These are phyloP conservation scores for Knoxdaviesia capensis DNA, from an alignment of 2,329 filamentous ascomycete species.

Conservation along the genomic window DNA sequence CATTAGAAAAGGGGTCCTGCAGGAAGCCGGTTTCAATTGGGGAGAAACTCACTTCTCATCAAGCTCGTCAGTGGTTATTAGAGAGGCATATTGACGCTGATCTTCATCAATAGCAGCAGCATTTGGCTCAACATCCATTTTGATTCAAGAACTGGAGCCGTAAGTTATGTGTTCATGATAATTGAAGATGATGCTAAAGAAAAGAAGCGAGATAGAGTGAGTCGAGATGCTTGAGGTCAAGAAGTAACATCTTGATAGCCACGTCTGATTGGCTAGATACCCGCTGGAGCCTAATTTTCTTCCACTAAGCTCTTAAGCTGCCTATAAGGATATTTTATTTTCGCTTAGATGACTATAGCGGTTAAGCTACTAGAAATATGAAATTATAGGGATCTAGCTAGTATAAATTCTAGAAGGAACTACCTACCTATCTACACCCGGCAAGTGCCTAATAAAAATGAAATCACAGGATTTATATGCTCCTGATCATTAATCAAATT, in stretches of 20 bases:
- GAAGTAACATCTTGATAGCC: background rate
- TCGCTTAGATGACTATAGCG: too few relatives aligned
- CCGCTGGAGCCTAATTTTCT: too few relatives aligned
- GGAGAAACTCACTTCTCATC: constrained; percentile 19
- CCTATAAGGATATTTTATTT: too few relatives aligned
- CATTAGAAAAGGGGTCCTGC: constrained; percentile 6
- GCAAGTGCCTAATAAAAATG: too few relatives aligned
- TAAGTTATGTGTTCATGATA: background rate
- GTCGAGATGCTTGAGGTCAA: background rate
- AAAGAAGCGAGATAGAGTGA: background rate
- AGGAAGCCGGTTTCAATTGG: background rate
- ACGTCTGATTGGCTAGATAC: background rate
- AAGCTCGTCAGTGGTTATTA: constrained; percentile 19
- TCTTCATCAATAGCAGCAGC: constrained; percentile 28
- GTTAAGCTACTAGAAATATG: too few relatives aligned
- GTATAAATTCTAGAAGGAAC: too few relatives aligned
- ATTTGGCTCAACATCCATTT: constrained; percentile 8
- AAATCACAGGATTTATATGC: too few relatives aligned
- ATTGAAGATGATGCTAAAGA: background rate
- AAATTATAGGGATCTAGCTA: too few relatives aligned
- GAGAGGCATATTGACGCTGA: constrained; percentile 25
- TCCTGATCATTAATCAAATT: too few relatives aligned
- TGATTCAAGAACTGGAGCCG: too few relatives aligned
- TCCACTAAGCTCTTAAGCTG: too few relatives aligned
- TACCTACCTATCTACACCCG: too few relatives aligned